phyloP scores from a whole-genome alignment of 1,139 yeast species.

The Yamadazyma friedrichii region DNA sequence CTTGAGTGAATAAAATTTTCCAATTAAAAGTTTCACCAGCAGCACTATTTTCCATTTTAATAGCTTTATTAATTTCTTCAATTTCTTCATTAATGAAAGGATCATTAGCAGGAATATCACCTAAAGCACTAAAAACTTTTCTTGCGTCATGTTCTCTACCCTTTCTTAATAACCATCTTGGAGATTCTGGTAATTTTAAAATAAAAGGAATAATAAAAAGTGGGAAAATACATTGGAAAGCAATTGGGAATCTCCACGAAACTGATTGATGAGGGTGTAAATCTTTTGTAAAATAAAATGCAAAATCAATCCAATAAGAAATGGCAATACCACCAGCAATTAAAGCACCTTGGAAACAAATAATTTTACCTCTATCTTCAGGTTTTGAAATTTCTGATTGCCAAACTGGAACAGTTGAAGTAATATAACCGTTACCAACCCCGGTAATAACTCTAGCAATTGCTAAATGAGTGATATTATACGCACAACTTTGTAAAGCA shows the following conservation, averaged over 20 bases:
- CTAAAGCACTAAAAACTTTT: slow-evolving; percentile 44
- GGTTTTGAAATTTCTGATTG: slow-evolving; percentile 39
- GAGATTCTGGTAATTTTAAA: slow-evolving; percentile 48
- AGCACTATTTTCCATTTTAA: slow-evolving; percentile 23
- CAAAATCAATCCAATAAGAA: slow-evolving; percentile 47
- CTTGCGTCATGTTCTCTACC: slow-evolving; percentile 49
- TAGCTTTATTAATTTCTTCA: slow-evolving; percentile 29
- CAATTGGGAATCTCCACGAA: slow-evolving; percentile 49
- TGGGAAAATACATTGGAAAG: slow-evolving; percentile 43
- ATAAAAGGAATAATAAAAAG: slow-evolving; percentile 25
- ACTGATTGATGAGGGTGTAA: slow-evolving; percentile 15
- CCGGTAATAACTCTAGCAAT: slow-evolving; percentile 46
- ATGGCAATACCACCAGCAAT: slow-evolving; percentile 42
- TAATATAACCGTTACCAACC: slow-evolving; percentile 38
- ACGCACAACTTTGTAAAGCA: slow-evolving; percentile 34
- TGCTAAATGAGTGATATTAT: slow-evolving; percentile 30
- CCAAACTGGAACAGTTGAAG: slow-evolving; percentile 40
- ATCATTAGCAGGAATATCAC: slow-evolving; percentile 29
- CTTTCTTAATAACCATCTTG: slow-evolving; percentile 45
- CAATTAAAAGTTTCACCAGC: slow-evolving; percentile 25
- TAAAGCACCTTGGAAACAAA: slow-evolving; percentile 37
- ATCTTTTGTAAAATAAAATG: slow-evolving; percentile 33
- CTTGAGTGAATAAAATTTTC: slow-evolving; percentile 31
- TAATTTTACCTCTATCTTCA: slow-evolving; percentile 32
- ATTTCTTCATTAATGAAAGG: slow-evolving; percentile 27